These are phyloP conservation scores for Psilocybe azurescens DNA, from an alignment of 768 basidiomycete genomes.

Conservation along the genomic window DNA sequence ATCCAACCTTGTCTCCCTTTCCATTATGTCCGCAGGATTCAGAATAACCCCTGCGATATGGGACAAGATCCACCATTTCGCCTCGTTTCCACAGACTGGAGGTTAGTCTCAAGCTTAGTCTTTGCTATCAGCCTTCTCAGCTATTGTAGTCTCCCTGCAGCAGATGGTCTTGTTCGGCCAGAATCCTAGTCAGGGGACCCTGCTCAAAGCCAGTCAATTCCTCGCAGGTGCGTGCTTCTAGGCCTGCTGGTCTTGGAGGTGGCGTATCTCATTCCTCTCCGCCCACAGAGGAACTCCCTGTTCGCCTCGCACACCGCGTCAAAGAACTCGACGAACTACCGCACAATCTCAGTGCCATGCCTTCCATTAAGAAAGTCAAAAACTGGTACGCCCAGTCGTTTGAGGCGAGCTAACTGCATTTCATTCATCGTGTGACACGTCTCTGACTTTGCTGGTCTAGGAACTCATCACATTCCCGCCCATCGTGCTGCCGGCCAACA, in stretches of 20 bases:
- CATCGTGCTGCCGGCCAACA: slow-evolving; percentile 67
- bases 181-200: slow-evolving; percentile 92
- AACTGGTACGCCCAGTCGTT: slow-evolving; percentile 99
- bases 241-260: not conserved
- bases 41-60: slow-evolving; percentile 80
- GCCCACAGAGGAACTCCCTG: slow-evolving; percentile 84
- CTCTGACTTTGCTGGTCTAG: slow-evolving; percentile 41
- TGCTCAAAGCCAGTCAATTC: slow-evolving; percentile 92
- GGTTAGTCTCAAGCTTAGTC: slow-evolving; percentile 49
- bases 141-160: slow-evolving; percentile 81
- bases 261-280: not conserved
- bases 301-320: slow-evolving; percentile 93
- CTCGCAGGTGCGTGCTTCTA: slow-evolving; percentile 59
- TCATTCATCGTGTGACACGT: slow-evolving; percentile 3
- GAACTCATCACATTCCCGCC: slow-evolving; percentile 89
- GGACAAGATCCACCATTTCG: slow-evolving; percentile 92
- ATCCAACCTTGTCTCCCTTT: slow-evolving; percentile 4
- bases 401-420: slow-evolving; percentile 63
- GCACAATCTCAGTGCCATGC: slow-evolving; percentile 89
- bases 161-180: slow-evolving; percentile 99
- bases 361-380: slow-evolving; percentile 91
- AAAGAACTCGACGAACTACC: slow-evolving; percentile 96
- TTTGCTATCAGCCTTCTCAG: slow-evolving; percentile 53
- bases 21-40: slow-evolving; percentile 60
- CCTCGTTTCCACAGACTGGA: slow-evolving; percentile 91